Conservation (phyloP, 805 yeast genomes). For the Danielia oregonensis region DNA sequence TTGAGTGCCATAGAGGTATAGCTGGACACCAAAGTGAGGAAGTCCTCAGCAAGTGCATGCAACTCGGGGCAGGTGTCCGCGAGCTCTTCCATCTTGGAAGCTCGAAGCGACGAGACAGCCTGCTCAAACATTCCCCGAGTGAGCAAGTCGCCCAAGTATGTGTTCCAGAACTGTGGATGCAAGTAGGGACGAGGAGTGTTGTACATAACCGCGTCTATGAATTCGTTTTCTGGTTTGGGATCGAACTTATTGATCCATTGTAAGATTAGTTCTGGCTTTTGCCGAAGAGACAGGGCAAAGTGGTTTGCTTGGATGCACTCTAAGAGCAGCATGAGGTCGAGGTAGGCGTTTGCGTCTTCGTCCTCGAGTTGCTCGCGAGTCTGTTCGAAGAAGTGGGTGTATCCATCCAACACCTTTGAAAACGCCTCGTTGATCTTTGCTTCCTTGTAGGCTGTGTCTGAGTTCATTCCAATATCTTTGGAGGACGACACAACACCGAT, state of each 20-base stretch:
- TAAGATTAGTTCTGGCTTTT: constrained; percentile 41
- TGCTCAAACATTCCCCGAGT: constrained; percentile 59
- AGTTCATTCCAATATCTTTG: constrained; percentile 12
- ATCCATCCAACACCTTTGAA: constrained; percentile 23
- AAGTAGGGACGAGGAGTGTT: constrained; percentile 41
- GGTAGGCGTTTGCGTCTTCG: constrained; percentile 22
- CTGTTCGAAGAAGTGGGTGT: constrained; percentile 25
- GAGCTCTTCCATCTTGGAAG: constrained; percentile 42
- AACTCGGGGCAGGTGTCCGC: constrained; percentile 27
- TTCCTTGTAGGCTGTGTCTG: constrained; percentile 5
- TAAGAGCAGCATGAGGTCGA: constrained; percentile 47
- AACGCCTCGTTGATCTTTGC: constrained; percentile 23
- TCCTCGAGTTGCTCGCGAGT: constrained; percentile 17
- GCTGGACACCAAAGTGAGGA: constrained; percentile 33
- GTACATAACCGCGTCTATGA: constrained; percentile 45
- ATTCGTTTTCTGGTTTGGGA: constrained; percentile 56
- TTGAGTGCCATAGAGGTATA: constrained; percentile 40
- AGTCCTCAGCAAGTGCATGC: constrained; percentile 37
- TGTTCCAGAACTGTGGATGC: constrained; percentile 60
- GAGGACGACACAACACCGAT: constrained; percentile 30
- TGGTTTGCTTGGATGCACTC: constrained; percentile 55
- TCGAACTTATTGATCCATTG: constrained; percentile 71
- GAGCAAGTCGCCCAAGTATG: constrained; percentile 51
- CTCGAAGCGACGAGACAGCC: constrained; percentile 46
- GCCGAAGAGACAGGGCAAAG: constrained; percentile 36